Base-by-base conservation (phyloP, 306 rosid genomes). In the Ziziphus jujuba region DNA sequence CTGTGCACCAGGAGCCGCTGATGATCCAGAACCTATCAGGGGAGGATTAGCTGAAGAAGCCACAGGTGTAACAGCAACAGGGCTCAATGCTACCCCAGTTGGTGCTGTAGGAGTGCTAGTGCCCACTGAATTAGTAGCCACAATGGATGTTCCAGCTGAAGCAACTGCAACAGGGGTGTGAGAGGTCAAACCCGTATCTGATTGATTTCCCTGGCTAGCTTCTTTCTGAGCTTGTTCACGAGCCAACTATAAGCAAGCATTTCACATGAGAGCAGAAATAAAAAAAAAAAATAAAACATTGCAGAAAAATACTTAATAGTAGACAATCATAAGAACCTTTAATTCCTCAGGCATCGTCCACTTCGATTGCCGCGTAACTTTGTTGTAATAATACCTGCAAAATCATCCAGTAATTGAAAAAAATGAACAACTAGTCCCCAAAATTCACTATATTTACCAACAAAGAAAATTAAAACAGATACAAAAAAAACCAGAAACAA, bases 301-400 rank as follows among this genome's bases (percentile, higher is more conserved):
- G 65, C 5, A 21, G 44, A 65, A 5, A 7, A 50, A 50, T n/a
- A n/a, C 23, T 9, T 59, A 65, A 21, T 4, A 53, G 57, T 57
- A 60, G 54, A 62, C 62, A 69, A 79, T 59, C 53, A 71, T 48
- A 43, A 69, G 54, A 80, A 95, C 99, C 99, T 87, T 88, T 47
- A 95, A 79, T 28, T 95, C 99, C 77, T 95, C 99, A 3, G 99
- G 99, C n/a, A 95, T 95, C 53, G 95, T 82, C 99, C 99, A 95
- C 22, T 90, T 91, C 56, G 99, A 95, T 75, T 95, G 96, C 80
- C 81, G 90, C 21, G 99, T 90, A 73, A 87, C 84, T 82, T 90
- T 95, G 79, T 95, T 95, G 92, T 64, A 90, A 79, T 88, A 95
- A 71, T 95, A 95, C 83, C 99, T 95, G 83, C 66, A 80, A 75